Conservation (phyloP, 108 stramenopile species). For the Cylindrotheca closterium region DNA sequence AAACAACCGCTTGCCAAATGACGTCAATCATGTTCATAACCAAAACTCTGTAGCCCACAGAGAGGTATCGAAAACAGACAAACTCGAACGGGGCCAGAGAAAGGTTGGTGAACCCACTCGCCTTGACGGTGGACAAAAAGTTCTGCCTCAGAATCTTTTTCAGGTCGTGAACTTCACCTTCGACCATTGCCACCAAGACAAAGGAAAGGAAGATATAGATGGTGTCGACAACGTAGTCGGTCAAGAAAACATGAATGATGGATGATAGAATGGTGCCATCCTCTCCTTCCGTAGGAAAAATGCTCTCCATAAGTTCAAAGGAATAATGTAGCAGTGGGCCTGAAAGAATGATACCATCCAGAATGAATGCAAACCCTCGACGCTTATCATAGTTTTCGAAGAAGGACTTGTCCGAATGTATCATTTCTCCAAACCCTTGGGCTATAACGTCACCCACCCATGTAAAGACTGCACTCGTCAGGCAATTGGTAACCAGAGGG, state of each 20-base stretch:
- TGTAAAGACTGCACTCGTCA: constrained; percentile 56
- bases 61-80: constrained; percentile 64
- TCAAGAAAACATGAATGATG: constrained; percentile 55
- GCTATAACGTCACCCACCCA: constrained; percentile 55
- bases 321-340: constrained; percentile 73
- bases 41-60: constrained; percentile 59
- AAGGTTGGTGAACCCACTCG: constrained; percentile 49
- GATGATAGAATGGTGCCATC: constrained; percentile 35
- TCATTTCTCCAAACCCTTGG: constrained; percentile 48
- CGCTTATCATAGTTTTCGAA: constrained; percentile 41
- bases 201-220: constrained; percentile 64
- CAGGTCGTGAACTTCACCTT: constrained; percentile 43
- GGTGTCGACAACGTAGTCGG: constrained; percentile 55
- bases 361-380: constrained; percentile 46
- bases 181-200: constrained; percentile 48
- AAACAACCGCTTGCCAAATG: constrained; percentile 70
- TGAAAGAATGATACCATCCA: constrained; percentile 60
- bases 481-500: constrained; percentile 60
- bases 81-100: constrained; percentile 62
- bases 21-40: constrained; percentile 75
- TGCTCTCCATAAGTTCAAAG: constrained; percentile 61
- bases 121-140: constrained; percentile 55
- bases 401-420: background rate
- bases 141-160: constrained; percentile 36
- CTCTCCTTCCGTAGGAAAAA: constrained; percentile 41